Conservation (phyloP, 2,329 filamentous ascomycete species). For the Raffaelea deltoideospora region DNA sequence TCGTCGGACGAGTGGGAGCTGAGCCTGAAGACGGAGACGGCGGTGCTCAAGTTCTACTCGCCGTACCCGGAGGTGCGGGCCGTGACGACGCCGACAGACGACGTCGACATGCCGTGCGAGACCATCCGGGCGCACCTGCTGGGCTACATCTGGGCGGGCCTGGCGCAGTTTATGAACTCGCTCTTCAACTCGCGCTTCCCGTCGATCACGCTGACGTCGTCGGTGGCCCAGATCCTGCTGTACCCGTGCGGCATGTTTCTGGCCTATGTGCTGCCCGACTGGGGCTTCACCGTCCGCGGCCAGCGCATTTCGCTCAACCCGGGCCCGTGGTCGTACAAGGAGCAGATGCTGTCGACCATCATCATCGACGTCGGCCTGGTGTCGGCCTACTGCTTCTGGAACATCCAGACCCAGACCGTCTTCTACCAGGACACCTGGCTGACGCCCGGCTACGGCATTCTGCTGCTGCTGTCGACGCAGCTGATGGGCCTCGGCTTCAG, state of each 20-base stretch:
- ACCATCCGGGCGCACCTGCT: conserved; percentile 40
- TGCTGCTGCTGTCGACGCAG: conserved; percentile 34
- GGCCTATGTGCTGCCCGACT: conserved; percentile 35
- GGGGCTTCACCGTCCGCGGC: conserved; percentile 32
- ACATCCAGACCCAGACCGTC: conserved; percentile 31
- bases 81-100: conserved; percentile 40
- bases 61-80: conserved; percentile 43
- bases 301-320: conserved; percentile 35
- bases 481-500: conserved; percentile 41
- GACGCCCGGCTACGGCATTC: conserved; percentile 32
- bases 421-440: conserved; percentile 16
- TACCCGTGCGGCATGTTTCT: conserved; percentile 37
- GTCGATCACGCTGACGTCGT: conserved; percentile 36
- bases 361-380: conserved; percentile 45
- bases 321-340: conserved; percentile 41
- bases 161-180: conserved; percentile 38
- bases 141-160: conserved; percentile 32
- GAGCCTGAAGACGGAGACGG: conserved; percentile 39
- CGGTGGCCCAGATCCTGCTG: conserved; percentile 40
- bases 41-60: conserved; percentile 37
- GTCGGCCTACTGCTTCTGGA: conserved; percentile 31
- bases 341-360: conserved; percentile 42
- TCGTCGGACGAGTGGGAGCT: conserved; percentile 31
- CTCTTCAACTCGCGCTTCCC: conserved; percentile 43
- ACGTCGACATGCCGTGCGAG: conserved; percentile 30